These are phyloP conservation scores for Calonectria fujianensis DNA, from an alignment of 2,329 filamentous ascomycete species.

Conservation along the genomic window DNA sequence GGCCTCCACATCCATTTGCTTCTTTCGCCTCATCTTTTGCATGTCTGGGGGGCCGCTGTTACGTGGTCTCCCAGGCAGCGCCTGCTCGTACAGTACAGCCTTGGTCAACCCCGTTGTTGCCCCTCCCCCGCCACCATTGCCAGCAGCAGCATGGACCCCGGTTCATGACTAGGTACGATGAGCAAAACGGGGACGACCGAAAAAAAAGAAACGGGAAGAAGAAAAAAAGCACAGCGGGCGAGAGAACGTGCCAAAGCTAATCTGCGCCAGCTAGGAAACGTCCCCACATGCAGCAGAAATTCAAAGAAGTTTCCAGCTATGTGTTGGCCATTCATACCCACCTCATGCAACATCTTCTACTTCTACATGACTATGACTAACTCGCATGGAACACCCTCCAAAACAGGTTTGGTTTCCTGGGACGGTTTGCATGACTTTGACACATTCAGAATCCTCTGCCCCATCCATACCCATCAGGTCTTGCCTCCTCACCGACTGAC, in stretches of 20 bases:
- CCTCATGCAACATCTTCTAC: slow-evolving; percentile 4
- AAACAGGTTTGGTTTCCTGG: slow-evolving; percentile 25
- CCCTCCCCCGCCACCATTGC: slow-evolving; percentile 37
- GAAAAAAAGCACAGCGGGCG: background rate
- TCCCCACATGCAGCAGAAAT: slow-evolving; percentile 41
- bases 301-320: slow-evolving; percentile 49
- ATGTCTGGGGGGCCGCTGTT: background rate
- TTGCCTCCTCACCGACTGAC: slow-evolving; percentile 14
- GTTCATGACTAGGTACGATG: background rate
- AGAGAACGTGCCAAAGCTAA: slow-evolving; percentile 1
- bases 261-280: background rate
- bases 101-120: slow-evolving; percentile 18
- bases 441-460: slow-evolving; percentile 48
- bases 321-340: slow-evolving; percentile 20
- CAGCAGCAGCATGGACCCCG: slow-evolving; percentile 1
- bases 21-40: slow-evolving; percentile 5
- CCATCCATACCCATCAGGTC: slow-evolving; percentile 41
- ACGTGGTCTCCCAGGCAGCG: background rate
- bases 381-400: slow-evolving; percentile 26
- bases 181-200: background rate
- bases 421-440: slow-evolving; percentile 55
- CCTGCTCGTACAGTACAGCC: background rate
- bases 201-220: background rate
- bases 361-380: slow-evolving; percentile 52
- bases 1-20: background rate